Percentiles rank a stretch among this genome's conserved stretches.
Evolutionary conservation across 208 protist genomes (phyloP).

Genomic region (Spongospora subterranea): DNA sequence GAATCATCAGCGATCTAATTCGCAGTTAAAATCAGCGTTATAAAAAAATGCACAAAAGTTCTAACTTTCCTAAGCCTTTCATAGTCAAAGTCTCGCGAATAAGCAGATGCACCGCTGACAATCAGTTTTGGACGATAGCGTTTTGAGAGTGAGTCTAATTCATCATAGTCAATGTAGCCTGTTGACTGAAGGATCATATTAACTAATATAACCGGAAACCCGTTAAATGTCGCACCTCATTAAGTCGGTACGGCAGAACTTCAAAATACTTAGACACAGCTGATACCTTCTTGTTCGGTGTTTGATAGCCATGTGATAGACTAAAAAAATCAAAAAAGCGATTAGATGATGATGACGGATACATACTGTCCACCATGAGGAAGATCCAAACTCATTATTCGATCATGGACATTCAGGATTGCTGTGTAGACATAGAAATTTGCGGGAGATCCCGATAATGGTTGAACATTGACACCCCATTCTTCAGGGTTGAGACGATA

Average conservation of each 20-base stretch:
- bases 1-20: constrained; percentile 80
- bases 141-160: constrained; percentile 11
- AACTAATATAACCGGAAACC: background rate
- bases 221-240: constrained; percentile 61
- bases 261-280: constrained; percentile 97
- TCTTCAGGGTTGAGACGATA: constrained; percentile 87
- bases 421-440: constrained; percentile 97
- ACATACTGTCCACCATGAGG: constrained; percentile 82
- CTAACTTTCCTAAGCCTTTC: constrained; percentile 69
- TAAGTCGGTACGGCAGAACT: constrained; percentile 91
- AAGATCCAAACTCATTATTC: constrained; percentile 92
- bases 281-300: constrained; percentile 90
- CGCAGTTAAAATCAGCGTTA: background rate
- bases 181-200: constrained; percentile 65
- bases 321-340: constrained; percentile 29
- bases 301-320: constrained; percentile 98
- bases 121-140: background rate
- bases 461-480: constrained; percentile 99
- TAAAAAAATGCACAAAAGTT: constrained; percentile 41
- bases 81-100: constrained; percentile 96
- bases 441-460: constrained; percentile 95
- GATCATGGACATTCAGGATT: constrained; percentile 92
- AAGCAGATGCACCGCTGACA: constrained; percentile 85
- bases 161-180: constrained; percentile 95
- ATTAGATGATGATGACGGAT: background rate